These are phyloP conservation scores for Globisporangium polare DNA, from an alignment of 352 stramenopile genomes.

Conservation along the genomic window DNA sequence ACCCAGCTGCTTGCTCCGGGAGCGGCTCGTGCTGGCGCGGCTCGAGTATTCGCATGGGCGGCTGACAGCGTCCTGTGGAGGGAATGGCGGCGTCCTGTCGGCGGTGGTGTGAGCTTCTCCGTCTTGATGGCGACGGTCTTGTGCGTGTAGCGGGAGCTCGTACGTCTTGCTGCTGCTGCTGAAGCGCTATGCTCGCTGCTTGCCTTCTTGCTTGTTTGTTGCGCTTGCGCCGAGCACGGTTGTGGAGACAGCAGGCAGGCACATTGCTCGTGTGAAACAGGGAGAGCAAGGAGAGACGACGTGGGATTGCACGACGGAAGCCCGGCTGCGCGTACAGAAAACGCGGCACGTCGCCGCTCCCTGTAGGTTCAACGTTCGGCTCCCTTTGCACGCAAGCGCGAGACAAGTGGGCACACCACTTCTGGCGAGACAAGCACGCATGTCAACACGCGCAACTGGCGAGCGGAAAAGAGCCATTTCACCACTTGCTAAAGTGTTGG, in stretches of 20 bases:
- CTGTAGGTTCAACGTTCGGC: not conserved
- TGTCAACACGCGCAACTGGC: not conserved
- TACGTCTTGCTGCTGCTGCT: not conserved
- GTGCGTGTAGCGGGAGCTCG: not conserved
- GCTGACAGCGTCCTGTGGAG: not conserved
- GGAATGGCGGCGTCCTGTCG: not conserved
- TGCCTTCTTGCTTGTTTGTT: not conserved
- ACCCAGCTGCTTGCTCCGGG: not conserved
- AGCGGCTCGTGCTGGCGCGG: not conserved
- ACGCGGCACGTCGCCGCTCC: not conserved
- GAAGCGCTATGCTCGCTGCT: not conserved
- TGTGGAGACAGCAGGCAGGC: constrained; percentile 4
- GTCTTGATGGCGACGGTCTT: not conserved
- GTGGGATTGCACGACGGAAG: not conserved
- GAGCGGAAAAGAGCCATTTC: not conserved
- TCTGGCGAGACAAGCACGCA: not conserved
- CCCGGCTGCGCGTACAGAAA: not conserved
- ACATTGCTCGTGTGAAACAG: not conserved
- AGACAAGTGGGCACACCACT: constrained; percentile 2
- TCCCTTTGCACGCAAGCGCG: too few relatives aligned
- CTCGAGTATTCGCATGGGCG: constrained; percentile 4
- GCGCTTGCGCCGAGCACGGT: not conserved
- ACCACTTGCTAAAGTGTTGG: not conserved
- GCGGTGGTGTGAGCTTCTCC: not conserved
- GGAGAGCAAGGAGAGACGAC: not conserved